Evolutionary conservation across 2,329 filamentous ascomycete genomes (phyloP).

Genomic region (Colletotrichum gigasporum): DNA sequence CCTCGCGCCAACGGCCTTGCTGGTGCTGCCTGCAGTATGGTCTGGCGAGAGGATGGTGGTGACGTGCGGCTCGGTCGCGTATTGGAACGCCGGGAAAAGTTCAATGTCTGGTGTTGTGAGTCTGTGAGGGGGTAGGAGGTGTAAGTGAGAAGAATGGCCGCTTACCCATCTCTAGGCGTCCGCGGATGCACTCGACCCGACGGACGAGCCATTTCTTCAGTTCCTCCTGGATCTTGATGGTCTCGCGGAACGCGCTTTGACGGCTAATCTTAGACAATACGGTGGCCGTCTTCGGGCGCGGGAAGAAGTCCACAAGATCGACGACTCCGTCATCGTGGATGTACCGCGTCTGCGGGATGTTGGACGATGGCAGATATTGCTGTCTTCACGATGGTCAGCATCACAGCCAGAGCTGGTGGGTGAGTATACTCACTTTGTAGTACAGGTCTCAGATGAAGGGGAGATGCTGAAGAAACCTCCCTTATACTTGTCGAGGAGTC

Average conservation of each 20-base stretch:
- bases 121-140: accelerated
- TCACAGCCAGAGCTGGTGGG: neutral
- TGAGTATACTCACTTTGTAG: conserved; percentile 62
- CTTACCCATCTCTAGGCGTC: conserved; percentile 67
- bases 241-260: conserved; percentile 64
- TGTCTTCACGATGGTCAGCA: conserved; percentile 50
- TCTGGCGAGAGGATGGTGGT: conserved; percentile 62
- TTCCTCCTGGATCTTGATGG: conserved; percentile 64
- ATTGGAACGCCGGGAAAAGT: conserved; percentile 78
- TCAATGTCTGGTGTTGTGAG: conserved; percentile 64
- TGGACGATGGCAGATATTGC: conserved; percentile 79
- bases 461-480: conserved; percentile 78
- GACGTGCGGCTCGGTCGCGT: conserved; percentile 70
- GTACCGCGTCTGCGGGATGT: conserved; percentile 81
- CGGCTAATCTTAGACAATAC: conserved; percentile 57
- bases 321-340: conserved; percentile 80
- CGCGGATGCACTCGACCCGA: conserved; percentile 77
- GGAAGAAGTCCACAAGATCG: conserved; percentile 80
- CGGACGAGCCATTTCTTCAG: conserved; percentile 78
- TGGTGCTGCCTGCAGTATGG: conserved; percentile 52
- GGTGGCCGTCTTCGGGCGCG: conserved; percentile 69
- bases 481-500: conserved; percentile 77
- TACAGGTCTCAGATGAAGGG: conserved; percentile 60
- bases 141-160: neutral
- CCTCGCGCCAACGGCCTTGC: conserved; percentile 77